Percentiles rank a stretch among this genome's conserved stretches.
These are phyloP conservation scores for Ustilago xerochloae DNA, from an alignment of 1,284 basidiomycete species.

Conservation along the genomic window DNA sequence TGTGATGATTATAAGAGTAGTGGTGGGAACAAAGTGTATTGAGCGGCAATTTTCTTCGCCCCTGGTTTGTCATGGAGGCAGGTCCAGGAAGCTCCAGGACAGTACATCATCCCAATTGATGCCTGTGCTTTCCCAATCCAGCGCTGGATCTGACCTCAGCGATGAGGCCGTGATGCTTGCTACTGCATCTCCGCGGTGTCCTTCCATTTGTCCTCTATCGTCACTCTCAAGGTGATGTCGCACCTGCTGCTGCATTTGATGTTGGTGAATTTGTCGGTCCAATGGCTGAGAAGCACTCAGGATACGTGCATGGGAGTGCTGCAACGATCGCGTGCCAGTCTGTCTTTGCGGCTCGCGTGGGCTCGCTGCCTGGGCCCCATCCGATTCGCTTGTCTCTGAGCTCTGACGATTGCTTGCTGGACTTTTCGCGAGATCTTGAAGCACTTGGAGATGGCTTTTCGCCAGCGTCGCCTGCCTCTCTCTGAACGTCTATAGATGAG, in stretches of 20 bases:
- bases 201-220: too few relatives aligned
- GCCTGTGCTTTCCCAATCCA: neutral
- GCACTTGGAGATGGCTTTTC: neutral
- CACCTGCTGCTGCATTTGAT: neutral
- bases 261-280: neutral
- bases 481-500: too few relatives aligned
- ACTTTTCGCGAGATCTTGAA: neutral
- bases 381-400: neutral
- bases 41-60: too few relatives aligned
- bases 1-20: too few relatives aligned
- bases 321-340: neutral
- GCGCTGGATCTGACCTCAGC: neutral
- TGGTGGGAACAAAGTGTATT: too few relatives aligned
- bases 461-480: neutral
- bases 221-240: too few relatives aligned
- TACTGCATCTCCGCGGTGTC: too few relatives aligned
- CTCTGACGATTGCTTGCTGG: neutral
- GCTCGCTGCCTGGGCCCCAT: neutral
- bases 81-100: neutral
- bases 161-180: neutral
- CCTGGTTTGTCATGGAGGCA: neutral
- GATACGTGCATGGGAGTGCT: neutral
- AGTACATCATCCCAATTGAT: slow-evolving; percentile 1
- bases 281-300: too few relatives aligned
- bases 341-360: neutral